These are phyloP conservation scores for Coemansia sp. DNA, from an alignment of 192 early-diverging fungal species.

Conservation along the genomic window DNA sequence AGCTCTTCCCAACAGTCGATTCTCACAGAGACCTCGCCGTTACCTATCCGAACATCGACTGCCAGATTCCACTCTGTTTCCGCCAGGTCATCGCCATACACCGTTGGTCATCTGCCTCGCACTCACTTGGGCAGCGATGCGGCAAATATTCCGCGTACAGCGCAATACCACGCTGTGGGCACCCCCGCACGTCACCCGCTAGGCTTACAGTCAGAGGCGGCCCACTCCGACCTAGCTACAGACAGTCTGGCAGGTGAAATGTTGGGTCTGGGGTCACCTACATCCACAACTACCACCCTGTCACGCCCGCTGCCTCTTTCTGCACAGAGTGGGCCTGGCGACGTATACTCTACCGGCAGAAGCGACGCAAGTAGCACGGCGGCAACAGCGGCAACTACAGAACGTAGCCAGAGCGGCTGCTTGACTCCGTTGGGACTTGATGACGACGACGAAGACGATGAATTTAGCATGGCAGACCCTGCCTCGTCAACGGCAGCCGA, in stretches of 20 bases:
- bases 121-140: conserved; percentile 18
- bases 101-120: conserved; percentile 12
- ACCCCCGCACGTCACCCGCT: conserved; percentile 54
- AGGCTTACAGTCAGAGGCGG: conserved; percentile 40
- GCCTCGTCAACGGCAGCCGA: not conserved
- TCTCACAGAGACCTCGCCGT: conserved; percentile 32
- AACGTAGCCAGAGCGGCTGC: conserved; percentile 11
- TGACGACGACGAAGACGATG: conserved; percentile 6
- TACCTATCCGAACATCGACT: conserved; percentile 22
- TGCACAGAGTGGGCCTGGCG: not conserved
- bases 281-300: not conserved
- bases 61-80: conserved; percentile 18
- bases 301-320: not conserved
- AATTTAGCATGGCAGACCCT: not conserved
- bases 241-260: not conserved
- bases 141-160: conserved; percentile 49
- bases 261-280: not conserved
- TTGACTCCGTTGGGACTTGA: conserved; percentile 24
- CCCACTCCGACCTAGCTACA: conserved; percentile 25
- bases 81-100: conserved; percentile 30
- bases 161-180: conserved; percentile 51
- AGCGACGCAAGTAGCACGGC: not conserved
- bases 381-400: conserved; percentile 3
- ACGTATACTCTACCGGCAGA: not conserved
- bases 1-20: not conserved